Base-by-base conservation (phyloP, 371 early-diverging fungal genomes). In the Actinomucor elegans region DNA sequence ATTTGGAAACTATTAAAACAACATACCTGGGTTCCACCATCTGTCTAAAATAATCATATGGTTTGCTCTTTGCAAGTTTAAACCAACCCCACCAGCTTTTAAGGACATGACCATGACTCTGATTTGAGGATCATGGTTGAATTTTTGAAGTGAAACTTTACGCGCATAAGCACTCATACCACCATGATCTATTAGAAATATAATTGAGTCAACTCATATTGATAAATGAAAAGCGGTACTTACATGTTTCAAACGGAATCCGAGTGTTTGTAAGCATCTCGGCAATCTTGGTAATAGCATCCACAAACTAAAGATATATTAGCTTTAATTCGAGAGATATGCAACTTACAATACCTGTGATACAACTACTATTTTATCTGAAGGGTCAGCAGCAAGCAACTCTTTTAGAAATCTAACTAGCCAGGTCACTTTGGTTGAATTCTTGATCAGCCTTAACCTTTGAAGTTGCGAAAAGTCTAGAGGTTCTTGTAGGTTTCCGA, bases 1-100 rank as follows among this genome's bases (percentile, higher is more conserved):
- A n/a, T n/a, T n/a, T n/a, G n/a, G n/a, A n/a, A n/a, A n/a, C n/a
- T n/a, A n/a, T n/a, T n/a, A n/a, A n/a, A 27, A 3, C 11, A 7
- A 49, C 20, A 48, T 70, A 67, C 68, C 72, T 46, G 75, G 75
- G 52, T 74, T 74, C 75, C 75, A 75, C 75, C 75, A 75, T 47
- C 75, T 38, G 33, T 75, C 75, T 21, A 75, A 36, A 48, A 75
- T 66, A 29, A 75, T 67, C 75, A 75, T 75, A 24, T 75, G 71
- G 43, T 75, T 75, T 10, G 75, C 75, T 40, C 67, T 49, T 40
- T 75, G 75, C 11, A 75, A 36, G 46, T 75, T 75, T 20, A 75
- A 43, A 4, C 75, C 75, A 14, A 69, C 64, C 29, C 75, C 75
- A 46, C 75, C 75, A 8, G 75, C 75, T 32, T 75, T 75, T 20